A percentile compares a stretch with the other conserved stretches of the same genome.
Conservation (phyloP, 306 rosid genomes). For the Lathyrus sativus region DNA sequence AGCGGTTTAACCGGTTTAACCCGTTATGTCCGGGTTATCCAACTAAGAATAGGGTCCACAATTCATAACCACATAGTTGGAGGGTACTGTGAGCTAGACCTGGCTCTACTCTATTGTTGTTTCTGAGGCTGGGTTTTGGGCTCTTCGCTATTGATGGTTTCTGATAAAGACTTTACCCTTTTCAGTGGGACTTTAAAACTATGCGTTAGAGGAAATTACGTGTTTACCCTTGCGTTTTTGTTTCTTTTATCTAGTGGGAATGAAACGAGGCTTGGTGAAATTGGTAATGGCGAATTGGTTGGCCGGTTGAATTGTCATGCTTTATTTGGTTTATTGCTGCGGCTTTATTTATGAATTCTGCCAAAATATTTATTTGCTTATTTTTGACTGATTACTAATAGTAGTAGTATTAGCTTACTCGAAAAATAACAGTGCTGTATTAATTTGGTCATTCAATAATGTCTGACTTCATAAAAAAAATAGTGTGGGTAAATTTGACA, state of each 20-base stretch:
- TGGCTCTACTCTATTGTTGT: slow-evolving; percentile 14
- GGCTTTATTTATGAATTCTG: slow-evolving; percentile 4
- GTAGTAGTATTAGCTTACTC: too few relatives aligned
- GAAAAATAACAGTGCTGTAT: not conserved
- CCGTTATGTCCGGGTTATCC: slow-evolving; percentile 74
- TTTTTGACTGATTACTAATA: not conserved
- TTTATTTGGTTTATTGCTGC: not conserved
- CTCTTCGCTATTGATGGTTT: slow-evolving; percentile 40
- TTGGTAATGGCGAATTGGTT: not conserved
- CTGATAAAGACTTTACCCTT: slow-evolving; percentile 45
- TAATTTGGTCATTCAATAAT: not conserved
- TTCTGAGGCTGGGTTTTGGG: slow-evolving; percentile 28
- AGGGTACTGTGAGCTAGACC: not conserved
- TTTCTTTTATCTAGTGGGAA: not conserved
- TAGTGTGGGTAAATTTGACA: not conserved
- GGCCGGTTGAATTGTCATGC: not conserved
- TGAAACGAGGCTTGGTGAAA: too few relatives aligned
- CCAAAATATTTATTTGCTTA: not conserved
- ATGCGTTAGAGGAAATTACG: not conserved
- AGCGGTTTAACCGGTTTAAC: slow-evolving; percentile 47
- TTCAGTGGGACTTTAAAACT: slow-evolving; percentile 18
- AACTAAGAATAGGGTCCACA: slow-evolving; percentile 9
- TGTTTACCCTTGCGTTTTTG: not conserved
- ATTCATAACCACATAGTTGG: slow-evolving; percentile 2
- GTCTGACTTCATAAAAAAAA: too few relatives aligned